A percentile compares a stretch with the other conserved stretches of the same genome.
phyloP scores from a whole-genome alignment of 208 protist genomes.

The Lotmaria passim region DNA sequence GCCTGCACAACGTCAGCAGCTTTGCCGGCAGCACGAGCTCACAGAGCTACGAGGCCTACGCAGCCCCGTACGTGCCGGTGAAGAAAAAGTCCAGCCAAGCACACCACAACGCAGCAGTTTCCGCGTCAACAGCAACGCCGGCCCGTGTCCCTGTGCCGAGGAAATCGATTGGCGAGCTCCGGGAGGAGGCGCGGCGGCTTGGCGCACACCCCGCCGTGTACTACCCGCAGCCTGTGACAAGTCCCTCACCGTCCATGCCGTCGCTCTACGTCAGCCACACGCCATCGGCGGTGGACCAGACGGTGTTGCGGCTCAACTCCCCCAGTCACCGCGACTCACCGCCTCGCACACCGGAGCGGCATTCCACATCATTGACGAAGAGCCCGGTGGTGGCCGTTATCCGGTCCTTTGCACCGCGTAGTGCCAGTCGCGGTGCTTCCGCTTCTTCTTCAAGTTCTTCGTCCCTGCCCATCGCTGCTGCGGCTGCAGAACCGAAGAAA shows the following conservation, averaged over 20 bases:
- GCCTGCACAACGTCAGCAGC: not conserved
- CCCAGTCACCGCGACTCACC: not conserved
- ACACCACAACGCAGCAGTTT: not conserved
- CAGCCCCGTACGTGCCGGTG: slow-evolving; percentile 59
- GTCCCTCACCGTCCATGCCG: slow-evolving; percentile 21
- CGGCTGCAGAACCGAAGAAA: not conserved
- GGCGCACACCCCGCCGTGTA: slow-evolving; percentile 47
- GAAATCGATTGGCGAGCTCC: slow-evolving; percentile 37
- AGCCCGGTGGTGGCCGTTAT: not conserved
- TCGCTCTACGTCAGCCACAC: slow-evolving; percentile 15
- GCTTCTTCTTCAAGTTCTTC: slow-evolving; percentile 2
- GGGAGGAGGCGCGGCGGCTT: slow-evolving; percentile 51
- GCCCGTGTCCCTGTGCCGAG: not conserved
- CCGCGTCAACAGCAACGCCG: not conserved
- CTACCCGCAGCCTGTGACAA: slow-evolving; percentile 15
- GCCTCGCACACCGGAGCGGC: not conserved
- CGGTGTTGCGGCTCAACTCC: not conserved
- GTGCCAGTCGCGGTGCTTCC: not conserved
- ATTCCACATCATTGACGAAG: not conserved
- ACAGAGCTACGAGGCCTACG: slow-evolving; percentile 53
- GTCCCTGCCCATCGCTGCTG: not conserved
- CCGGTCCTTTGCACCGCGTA: not conserved
- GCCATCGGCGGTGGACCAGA: slow-evolving; percentile 3
- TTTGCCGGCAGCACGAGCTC: slow-evolving; percentile 23
- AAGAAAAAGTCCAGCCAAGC: not conserved